Percentiles rank a stretch among this genome's conserved stretches.
Conservation (phyloP, 148 eudicot species). For the Silene latifolia region DNA sequence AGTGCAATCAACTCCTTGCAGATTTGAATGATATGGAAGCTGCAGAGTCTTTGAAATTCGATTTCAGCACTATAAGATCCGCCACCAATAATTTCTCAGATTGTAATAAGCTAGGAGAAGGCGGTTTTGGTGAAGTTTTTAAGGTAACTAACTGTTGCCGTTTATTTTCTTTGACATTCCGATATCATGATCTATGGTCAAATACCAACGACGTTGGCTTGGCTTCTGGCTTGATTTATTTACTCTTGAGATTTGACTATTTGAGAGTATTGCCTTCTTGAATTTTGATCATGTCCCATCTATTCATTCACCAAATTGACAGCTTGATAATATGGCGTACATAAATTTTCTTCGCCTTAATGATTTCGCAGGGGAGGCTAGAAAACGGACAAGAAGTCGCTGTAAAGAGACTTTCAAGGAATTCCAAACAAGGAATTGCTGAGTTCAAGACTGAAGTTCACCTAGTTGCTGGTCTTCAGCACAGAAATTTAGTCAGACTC, state of each 20-base stretch:
- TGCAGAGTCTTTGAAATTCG: constrained; percentile 29
- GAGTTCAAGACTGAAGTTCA: constrained; percentile 35
- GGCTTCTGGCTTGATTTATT: too few relatives aligned
- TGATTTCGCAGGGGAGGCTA: constrained; percentile 19
- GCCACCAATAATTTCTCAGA: constrained; percentile 32
- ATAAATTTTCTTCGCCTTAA: not conserved
- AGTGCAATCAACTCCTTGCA: constrained; percentile 9
- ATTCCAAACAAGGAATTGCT: constrained; percentile 25
- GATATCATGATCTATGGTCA: not conserved
- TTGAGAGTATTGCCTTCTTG: too few relatives aligned
- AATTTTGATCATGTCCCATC: too few relatives aligned
- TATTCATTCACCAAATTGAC: too few relatives aligned
- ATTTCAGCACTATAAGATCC: constrained; percentile 23
- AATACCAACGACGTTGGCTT: not conserved
- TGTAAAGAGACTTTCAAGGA: constrained; percentile 30
- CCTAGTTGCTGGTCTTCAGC: constrained; percentile 33
- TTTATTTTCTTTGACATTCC: not conserved
- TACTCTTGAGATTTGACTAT: too few relatives aligned
- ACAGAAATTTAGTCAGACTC: constrained; percentile 28
- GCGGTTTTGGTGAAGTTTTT: constrained; percentile 39
- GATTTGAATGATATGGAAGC: constrained; percentile 30
- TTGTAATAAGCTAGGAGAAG: constrained; percentile 34
- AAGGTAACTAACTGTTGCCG: constrained; percentile 21
- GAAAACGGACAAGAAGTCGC: constrained; percentile 27
- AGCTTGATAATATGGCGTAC: too few relatives aligned